phyloP scores from a whole-genome alignment of 768 basidiomycete species.

The Russula earlei region DNA sequence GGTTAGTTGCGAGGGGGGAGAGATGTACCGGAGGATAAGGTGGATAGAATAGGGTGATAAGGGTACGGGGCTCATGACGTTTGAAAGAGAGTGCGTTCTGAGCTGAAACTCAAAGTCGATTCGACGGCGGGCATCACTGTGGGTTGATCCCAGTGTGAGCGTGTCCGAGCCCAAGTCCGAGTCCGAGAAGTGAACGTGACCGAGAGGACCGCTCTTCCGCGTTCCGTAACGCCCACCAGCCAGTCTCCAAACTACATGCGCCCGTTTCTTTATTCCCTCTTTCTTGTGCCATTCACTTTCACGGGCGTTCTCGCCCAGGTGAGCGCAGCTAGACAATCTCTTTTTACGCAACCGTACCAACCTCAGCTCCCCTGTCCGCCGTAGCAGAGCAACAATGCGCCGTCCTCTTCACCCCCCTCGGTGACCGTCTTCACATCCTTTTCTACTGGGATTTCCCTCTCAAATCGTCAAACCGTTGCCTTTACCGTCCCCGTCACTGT shows the following conservation, averaged over 20 bases:
- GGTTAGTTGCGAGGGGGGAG: conserved; percentile 38
- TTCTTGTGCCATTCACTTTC: conserved; percentile 28
- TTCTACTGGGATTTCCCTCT: conserved; percentile 29
- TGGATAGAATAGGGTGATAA: conserved; percentile 34
- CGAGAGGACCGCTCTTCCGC: not conserved
- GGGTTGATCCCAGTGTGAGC: too few relatives aligned
- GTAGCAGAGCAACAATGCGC: not conserved
- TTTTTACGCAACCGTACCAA: not conserved
- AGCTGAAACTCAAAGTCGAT: not conserved
- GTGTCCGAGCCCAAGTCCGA: not conserved
- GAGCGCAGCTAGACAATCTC: not conserved
- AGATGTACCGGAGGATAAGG: conserved; percentile 48
- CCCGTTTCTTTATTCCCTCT: conserved; percentile 19
- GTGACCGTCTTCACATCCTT: conserved; percentile 19
- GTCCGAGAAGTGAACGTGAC: too few relatives aligned
- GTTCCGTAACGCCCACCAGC: not conserved
- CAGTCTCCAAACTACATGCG: not conserved
- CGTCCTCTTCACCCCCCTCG: not conserved
- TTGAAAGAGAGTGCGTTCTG: not conserved
- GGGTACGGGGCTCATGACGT: conserved; percentile 29
- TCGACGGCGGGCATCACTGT: not conserved
- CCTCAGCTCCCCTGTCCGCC: not conserved
- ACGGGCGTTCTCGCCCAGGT: conserved; percentile 28
- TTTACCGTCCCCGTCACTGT: conserved; percentile 39
- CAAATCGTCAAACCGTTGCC: conserved; percentile 36